Base-by-base conservation (phyloP, 2,329 filamentous ascomycete species). In the Sporothrix brasiliensis region DNA sequence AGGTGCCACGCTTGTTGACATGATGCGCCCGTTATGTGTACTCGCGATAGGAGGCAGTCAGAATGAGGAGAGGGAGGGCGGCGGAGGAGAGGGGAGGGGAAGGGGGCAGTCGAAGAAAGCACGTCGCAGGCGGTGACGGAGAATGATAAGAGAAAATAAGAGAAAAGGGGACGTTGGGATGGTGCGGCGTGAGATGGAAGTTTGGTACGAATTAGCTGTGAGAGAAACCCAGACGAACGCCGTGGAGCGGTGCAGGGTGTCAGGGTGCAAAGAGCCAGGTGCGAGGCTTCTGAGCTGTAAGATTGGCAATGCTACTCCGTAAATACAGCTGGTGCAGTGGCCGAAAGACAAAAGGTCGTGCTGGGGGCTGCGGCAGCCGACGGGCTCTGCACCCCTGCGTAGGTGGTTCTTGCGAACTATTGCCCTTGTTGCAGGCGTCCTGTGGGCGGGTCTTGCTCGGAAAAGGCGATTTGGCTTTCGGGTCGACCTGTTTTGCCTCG, bases 1-100 rank as follows among this genome's bases (percentile, higher is more conserved):
- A 69, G 76, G 73, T 65, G 78, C 76, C 70, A 78, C 75, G 74
- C 78, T 74, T 73, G 77, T 77, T 73, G 78, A 77, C 78, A 80
- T 80, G 74, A 76, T 76, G 75, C 67, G 71, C 70, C 68, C 58
- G 53, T 16, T 10, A 34, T 34, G 16, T 56, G 39, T 58, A 61
- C 68, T 50, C 61, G 61, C 71, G 53, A 50, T 7, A 41, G 30
- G 34, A 19, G 69, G 41, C 66, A 47, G 68, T 58, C 56, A 47
- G 34, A 34, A 34, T 34, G 34, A 34, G n/a, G 34, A 34, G n/a
- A 21, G 3, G 34, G 44, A 16, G 27, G 67, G 34, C 14, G 30
- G 6, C 4, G 16, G 19, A 11, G 30, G 61, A 4, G 30, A 52
- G 41, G 21, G 24, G 24, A 24, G 24, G 24, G 24, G 24, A 24